Evolutionary conservation across 495 filamentous ascomycete species (phyloP).

Genomic region (Aspergillus sclerotioniger): DNA sequence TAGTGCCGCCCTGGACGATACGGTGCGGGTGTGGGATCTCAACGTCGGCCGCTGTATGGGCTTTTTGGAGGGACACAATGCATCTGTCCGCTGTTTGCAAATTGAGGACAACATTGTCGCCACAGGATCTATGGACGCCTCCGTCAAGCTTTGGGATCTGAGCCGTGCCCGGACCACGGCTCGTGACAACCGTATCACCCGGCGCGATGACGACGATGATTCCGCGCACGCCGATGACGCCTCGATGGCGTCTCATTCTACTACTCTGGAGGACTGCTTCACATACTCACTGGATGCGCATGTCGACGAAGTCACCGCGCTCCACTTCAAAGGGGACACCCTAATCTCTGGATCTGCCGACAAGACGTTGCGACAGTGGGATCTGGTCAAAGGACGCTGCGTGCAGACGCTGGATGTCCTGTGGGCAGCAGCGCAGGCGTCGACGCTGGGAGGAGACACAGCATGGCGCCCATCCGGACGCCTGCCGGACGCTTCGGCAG

Average conservation of each 20-base stretch:
- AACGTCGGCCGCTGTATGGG: constrained; percentile 90
- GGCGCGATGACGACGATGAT: constrained; percentile 60
- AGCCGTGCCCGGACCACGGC: constrained; percentile 60
- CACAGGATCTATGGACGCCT: constrained; percentile 94
- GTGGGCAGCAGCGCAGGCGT: constrained; percentile 94
- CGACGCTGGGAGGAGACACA: constrained; percentile 58
- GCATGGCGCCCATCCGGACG: constrained; percentile 59
- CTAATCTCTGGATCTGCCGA: constrained; percentile 94
- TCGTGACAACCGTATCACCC: constrained; percentile 62
- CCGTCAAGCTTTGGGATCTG: constrained; percentile 93
- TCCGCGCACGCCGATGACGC: constrained; percentile 59
- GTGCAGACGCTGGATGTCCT: constrained; percentile 98
- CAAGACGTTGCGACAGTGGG: constrained; percentile 97
- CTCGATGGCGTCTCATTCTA: constrained; percentile 53
- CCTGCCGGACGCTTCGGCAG: constrained; percentile 65
- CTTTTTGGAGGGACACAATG: constrained; percentile 87
- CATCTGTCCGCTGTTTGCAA: constrained; percentile 89
- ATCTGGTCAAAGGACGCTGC: constrained; percentile 90
- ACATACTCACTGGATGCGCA: constrained; percentile 86
- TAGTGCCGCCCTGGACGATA: constrained; percentile 92
- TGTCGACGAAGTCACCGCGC: constrained; percentile 89
- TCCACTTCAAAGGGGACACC: constrained; percentile 84
- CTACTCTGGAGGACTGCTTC: constrained; percentile 81
- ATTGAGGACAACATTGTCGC: constrained; percentile 95
- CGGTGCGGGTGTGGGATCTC: constrained; percentile 96